Conservation (phyloP, 352 stramenopile species). For the Globisporangium paddicum region DNA sequence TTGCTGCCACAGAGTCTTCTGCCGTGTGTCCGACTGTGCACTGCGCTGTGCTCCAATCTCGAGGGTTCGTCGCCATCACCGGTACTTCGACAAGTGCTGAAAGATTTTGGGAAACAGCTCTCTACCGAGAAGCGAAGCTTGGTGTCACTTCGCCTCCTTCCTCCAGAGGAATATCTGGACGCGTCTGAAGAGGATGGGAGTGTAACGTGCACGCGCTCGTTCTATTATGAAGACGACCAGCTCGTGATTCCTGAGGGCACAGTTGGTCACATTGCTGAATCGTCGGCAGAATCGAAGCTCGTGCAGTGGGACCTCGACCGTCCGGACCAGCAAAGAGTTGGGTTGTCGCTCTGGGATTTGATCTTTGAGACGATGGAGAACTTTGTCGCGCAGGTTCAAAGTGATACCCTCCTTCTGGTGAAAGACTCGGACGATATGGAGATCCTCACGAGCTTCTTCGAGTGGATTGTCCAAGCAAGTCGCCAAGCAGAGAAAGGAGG, state of each 20-base stretch:
- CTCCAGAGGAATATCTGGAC: slow-evolving; percentile 46
- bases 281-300: slow-evolving; percentile 19
- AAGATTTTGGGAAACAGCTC: slow-evolving; percentile 38
- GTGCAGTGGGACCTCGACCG: slow-evolving; percentile 44
- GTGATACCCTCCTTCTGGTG: slow-evolving; percentile 6
- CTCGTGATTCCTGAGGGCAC: slow-evolving; percentile 43
- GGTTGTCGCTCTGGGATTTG: slow-evolving; percentile 38
- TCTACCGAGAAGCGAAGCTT: background rate
- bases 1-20: slow-evolving; percentile 38
- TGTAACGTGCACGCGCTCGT: slow-evolving; percentile 42
- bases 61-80: slow-evolving; percentile 17
- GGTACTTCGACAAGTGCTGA: slow-evolving; percentile 44
- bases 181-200: slow-evolving; percentile 12
- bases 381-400: slow-evolving; percentile 39
- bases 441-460: slow-evolving; percentile 48
- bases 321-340: background rate
- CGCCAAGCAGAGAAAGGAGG: slow-evolving; percentile 21
- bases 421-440: slow-evolving; percentile 30
- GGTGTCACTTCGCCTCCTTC: slow-evolving; percentile 16
- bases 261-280: slow-evolving; percentile 20
- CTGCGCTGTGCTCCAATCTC: slow-evolving; percentile 39
- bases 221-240: slow-evolving; percentile 47
- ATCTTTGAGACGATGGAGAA: slow-evolving; percentile 35
- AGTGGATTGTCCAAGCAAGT: slow-evolving; percentile 48
- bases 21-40: slow-evolving; percentile 41